A percentile compares a stretch with the other conserved stretches of the same genome.
Evolutionary conservation across 106 monocot species (phyloP).

Genomic region (Iris macrosiphon): DNA sequence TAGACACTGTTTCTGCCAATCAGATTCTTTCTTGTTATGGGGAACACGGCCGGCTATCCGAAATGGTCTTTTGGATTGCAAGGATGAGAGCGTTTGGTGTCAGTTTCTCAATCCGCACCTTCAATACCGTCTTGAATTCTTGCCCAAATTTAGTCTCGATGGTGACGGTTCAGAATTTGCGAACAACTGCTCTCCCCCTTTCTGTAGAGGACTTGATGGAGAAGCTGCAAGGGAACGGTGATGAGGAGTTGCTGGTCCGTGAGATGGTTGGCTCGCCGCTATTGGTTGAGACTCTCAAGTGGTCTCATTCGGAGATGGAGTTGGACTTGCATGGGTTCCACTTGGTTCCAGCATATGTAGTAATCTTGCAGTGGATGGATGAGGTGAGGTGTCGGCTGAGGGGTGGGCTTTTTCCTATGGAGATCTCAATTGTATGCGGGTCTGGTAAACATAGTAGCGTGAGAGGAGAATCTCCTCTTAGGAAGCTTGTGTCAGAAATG

Average conservation of each 20-base stretch:
- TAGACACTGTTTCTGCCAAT: slow-evolving; percentile 59
- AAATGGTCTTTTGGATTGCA: slow-evolving; percentile 52
- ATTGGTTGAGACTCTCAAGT: slow-evolving; percentile 25
- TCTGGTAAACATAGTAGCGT: slow-evolving; percentile 53
- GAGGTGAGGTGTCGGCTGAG: slow-evolving; percentile 28
- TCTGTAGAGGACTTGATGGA: slow-evolving; percentile 24
- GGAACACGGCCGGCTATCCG: slow-evolving; percentile 21
- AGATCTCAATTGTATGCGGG: slow-evolving; percentile 69
- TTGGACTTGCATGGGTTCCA: slow-evolving; percentile 86
- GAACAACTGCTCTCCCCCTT: slow-evolving; percentile 19
- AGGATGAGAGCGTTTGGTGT: slow-evolving; percentile 35
- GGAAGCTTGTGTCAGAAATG: slow-evolving; percentile 46
- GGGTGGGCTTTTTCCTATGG: slow-evolving; percentile 9
- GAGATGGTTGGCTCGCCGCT: slow-evolving; percentile 24
- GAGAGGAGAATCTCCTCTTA: slow-evolving; percentile 54
- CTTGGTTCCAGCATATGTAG: slow-evolving; percentile 42
- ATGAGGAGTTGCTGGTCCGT: slow-evolving; percentile 34
- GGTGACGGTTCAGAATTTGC: slow-evolving; percentile 22
- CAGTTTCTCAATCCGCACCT: slow-evolving; percentile 39
- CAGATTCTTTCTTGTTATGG: slow-evolving; percentile 75
- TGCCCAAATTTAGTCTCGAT: slow-evolving; percentile 33
- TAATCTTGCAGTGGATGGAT: slow-evolving; percentile 64
- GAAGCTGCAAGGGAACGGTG: slow-evolving; percentile 23
- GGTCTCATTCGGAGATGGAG: slow-evolving; percentile 51
- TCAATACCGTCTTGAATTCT: slow-evolving; percentile 51